A percentile compares a stretch with the other conserved stretches of the same genome.
Conservation (phyloP, 208 protist species). For the Leishmania gerbilli region DNA sequence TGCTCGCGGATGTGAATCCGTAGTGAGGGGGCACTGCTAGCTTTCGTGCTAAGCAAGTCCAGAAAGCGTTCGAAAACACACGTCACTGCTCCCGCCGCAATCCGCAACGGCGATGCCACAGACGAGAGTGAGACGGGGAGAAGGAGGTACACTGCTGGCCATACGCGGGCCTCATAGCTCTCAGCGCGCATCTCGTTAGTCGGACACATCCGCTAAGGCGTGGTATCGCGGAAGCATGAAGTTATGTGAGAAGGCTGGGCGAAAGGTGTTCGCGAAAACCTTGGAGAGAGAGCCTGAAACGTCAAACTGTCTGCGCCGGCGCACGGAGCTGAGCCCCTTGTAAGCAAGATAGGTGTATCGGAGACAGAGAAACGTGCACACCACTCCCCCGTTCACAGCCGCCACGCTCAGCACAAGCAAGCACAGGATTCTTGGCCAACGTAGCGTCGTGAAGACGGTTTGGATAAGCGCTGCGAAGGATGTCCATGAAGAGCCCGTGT, state of each 20-base stretch:
- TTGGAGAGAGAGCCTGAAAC: slow-evolving; percentile 6
- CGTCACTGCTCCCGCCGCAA: not conserved
- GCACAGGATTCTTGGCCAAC: not conserved
- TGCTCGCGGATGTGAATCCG: not conserved
- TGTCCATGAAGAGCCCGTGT: not conserved
- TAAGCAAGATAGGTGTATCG: slow-evolving; percentile 24
- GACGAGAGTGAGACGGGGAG: not conserved
- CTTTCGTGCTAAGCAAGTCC: not conserved
- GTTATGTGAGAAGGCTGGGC: slow-evolving; percentile 25
- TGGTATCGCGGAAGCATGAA: not conserved
- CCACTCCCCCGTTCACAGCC: slow-evolving; percentile 13
- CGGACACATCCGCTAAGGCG: not conserved
- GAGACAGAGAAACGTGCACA: slow-evolving; percentile 21
- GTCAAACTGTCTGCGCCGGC: slow-evolving; percentile 26
- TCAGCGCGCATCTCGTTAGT: not conserved
- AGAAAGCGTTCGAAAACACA: not conserved
- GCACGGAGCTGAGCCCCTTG: slow-evolving; percentile 25
- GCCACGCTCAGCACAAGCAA: slow-evolving; percentile 8
- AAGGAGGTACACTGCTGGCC: not conserved
- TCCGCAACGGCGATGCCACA: not conserved
- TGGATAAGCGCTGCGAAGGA: not conserved
- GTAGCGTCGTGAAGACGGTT: not conserved
- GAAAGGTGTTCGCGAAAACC: slow-evolving; percentile 33
- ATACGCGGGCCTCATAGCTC: not conserved
- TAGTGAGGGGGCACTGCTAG: not conserved